Base-by-base conservation (phyloP, 2,329 filamentous ascomycete species). In the Fusarium domesticum region DNA sequence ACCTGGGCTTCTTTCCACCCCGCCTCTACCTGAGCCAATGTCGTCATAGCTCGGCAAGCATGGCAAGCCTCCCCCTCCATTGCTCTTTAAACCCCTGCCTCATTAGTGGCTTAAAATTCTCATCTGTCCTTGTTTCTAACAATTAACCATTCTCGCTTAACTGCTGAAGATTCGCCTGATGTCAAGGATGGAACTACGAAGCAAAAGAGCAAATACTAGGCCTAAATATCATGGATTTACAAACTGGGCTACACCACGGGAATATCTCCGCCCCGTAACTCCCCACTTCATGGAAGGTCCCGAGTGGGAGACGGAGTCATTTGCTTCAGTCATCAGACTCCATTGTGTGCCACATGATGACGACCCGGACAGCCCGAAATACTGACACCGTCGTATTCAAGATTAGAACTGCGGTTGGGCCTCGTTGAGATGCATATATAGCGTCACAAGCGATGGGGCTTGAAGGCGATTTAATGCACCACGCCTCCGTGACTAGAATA, bases 401-500 rank as follows among this genome's bases (percentile, higher is more conserved):
- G 23, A 28, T 12, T 8, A 28, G 23, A 28, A 28, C n/a, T n/a
- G n/a, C n/a, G n/a, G n/a, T n/a, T n/a, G 37, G 50, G 37, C 39
- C 37, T 33, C 20, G 34, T 28, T 11, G 23, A 28, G 23, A 28
- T 28, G 23, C 23, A 28, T 28, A n/a, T n/a, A n/a, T 28, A 12
- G 23, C 23, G 23, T 28, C 8, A 12, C 23, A 36, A 23, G 31
- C 30, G 17, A 48, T 51, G 47, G 43, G 19, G 37, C 31, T 51
- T 19, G 18, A 15, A 19, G 15, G 15, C 6, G 8, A 19, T 37
- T 35, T 34, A 37, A 39, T 41, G 35, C 35, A 30, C 41, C 39
- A 5, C 45, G 49, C 33, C 37, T 40, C 36, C 42, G 40, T 56
- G 52, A 56, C 53, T 55, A 49, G 52, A 55, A 55, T 53, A 41